Evolutionary conservation across 345 rosid genomes (phyloP).

Genomic region (Salix dunnii): DNA sequence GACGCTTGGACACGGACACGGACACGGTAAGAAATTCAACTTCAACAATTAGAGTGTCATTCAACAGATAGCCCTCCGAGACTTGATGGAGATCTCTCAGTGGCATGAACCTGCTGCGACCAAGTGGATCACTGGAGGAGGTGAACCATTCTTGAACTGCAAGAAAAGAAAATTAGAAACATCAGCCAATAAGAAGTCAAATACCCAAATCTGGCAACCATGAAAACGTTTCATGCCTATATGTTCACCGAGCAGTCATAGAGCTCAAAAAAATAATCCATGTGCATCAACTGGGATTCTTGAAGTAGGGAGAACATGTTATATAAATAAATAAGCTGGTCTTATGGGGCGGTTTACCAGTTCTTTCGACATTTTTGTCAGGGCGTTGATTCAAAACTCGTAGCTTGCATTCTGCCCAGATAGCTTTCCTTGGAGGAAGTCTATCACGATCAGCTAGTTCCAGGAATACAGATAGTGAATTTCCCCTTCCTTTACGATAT

Average conservation of each 20-base stretch:
- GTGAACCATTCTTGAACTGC: too few species aligned
- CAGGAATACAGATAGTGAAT: background rate
- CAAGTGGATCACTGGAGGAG: background rate
- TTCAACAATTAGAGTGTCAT: slow-evolving; percentile 39
- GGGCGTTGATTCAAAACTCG: background rate
- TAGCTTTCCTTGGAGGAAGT: background rate
- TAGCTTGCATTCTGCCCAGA: background rate
- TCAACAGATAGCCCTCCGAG: slow-evolving; percentile 29
- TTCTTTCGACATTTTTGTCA: too few species aligned
- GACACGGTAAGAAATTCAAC: slow-evolving; percentile 11
- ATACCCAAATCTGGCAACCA: too few species aligned
- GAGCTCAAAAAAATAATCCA: too few species aligned
- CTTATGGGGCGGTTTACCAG: too few species aligned
- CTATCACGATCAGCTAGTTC: background rate
- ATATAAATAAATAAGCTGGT: too few species aligned
- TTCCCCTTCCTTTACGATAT: background rate
- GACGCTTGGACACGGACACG: background rate
- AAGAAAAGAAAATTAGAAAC: too few species aligned
- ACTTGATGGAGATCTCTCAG: slow-evolving; percentile 5
- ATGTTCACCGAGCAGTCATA: too few species aligned
- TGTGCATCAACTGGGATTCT: too few species aligned
- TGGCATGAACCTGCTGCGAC: slow-evolving; percentile 19
- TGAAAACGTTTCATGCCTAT: too few species aligned
- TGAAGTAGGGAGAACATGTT: too few species aligned
- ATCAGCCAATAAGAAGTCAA: too few species aligned